phyloP scores from a whole-genome alignment of 306 rosid genomes.

The Vigna radiata region DNA sequence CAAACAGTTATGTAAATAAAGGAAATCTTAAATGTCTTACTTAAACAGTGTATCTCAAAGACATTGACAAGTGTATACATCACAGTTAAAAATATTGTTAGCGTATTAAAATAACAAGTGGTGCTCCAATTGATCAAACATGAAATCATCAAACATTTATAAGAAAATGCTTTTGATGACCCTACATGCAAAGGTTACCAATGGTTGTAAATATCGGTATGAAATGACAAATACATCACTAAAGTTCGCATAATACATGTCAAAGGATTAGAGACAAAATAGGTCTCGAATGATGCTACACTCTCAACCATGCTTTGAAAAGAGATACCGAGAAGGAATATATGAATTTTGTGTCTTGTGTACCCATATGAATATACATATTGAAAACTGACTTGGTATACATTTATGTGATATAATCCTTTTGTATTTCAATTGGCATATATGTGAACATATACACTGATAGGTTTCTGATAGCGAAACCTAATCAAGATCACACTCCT shows the following conservation, averaged over 20 bases:
- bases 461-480: too few relatives aligned
- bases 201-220: constrained; percentile 21
- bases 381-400: too few relatives aligned
- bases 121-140: constrained; percentile 27
- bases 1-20: constrained; percentile 10
- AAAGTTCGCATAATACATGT: constrained; percentile 6
- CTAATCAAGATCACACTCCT: too few relatives aligned
- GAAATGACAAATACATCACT: constrained; percentile 32
- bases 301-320: too few relatives aligned
- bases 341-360: too few relatives aligned
- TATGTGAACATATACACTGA: too few relatives aligned
- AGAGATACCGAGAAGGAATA: too few relatives aligned
- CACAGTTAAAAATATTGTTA: constrained; percentile 16
- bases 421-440: too few relatives aligned
- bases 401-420: too few relatives aligned
- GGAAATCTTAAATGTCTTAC: constrained; percentile 13
- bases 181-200: constrained; percentile 8
- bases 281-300: too few relatives aligned
- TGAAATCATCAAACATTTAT: constrained; percentile 21
- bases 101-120: constrained; percentile 16
- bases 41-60: constrained; percentile 16
- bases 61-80: constrained; percentile 11
- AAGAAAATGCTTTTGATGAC: constrained; percentile 32
- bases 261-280: too few relatives aligned
- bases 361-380: too few relatives aligned